A percentile compares a stretch with the other conserved stretches of the same genome.
Evolutionary conservation across 345 rosid species (phyloP).

Genomic region (Heritiera fomes): DNA sequence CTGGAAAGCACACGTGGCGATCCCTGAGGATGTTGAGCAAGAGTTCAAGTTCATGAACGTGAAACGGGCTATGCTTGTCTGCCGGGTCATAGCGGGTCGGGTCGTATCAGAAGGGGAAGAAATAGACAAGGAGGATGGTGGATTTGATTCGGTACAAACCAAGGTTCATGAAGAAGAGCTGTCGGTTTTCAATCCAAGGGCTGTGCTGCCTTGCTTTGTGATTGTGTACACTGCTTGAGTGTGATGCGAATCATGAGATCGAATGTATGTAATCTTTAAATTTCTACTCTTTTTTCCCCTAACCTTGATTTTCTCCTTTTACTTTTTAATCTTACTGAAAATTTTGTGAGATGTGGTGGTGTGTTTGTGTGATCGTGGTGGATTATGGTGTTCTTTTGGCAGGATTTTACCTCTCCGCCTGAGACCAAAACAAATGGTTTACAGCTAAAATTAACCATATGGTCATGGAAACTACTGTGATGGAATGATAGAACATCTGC

Average conservation of each 20-base stretch:
- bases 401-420: conserved; percentile 10
- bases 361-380: background rate
- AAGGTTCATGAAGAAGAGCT: conserved; percentile 83
- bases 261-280: conserved; percentile 2
- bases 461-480: background rate
- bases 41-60: conserved; percentile 94
- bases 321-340: background rate
- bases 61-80: conserved; percentile 86
- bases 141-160: conserved; percentile 57
- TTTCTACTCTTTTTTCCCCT: background rate
- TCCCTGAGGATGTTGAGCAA: conserved; percentile 77
- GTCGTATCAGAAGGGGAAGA: conserved; percentile 63
- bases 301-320: background rate
- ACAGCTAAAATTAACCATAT: background rate
- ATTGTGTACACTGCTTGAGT: conserved; percentile 64
- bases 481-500: background rate
- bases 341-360: background rate
- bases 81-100: conserved; percentile 85
- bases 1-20: conserved; percentile 81
- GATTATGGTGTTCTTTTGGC: background rate
- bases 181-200: conserved; percentile 90
- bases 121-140: conserved; percentile 56
- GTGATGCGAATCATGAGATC: background rate
- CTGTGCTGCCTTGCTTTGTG: conserved; percentile 96
- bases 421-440: background rate